Evolutionary conservation across 306 rosid genomes (phyloP).

Genomic region (Canavalia ensiformis): DNA sequence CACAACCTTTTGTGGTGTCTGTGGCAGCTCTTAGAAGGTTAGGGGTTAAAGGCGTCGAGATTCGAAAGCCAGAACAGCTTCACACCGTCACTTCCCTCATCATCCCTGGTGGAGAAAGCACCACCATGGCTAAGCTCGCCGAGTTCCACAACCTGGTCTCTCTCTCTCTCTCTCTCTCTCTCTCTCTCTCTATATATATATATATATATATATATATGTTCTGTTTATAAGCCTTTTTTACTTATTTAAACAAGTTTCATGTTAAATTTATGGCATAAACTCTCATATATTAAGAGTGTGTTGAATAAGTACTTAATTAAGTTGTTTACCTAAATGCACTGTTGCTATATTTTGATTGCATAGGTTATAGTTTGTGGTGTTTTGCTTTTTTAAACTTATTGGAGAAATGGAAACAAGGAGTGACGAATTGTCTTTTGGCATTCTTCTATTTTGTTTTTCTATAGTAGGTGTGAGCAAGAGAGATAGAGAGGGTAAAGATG

Average conservation of each 20-base stretch:
- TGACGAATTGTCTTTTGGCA: not conserved
- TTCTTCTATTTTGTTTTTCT: not conserved
- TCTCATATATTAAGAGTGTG: too few species aligned
- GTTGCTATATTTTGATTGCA: not conserved
- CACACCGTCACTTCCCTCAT: slow-evolving; percentile 72
- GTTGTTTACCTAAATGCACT: too few species aligned
- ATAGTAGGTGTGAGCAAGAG: not conserved
- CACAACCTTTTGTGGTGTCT: not conserved
- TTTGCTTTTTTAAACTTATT: not conserved
- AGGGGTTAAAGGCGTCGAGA: slow-evolving; percentile 87
- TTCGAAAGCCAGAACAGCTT: slow-evolving; percentile 94
- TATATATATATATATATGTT: not conserved
- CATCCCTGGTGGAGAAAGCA: slow-evolving; percentile 98
- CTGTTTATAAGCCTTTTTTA: too few species aligned
- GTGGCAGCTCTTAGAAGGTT: slow-evolving; percentile 81
- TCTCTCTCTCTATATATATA: not conserved
- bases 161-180: not conserved
- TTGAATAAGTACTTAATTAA: too few species aligned
- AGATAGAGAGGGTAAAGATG: too few species aligned
- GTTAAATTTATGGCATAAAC: too few species aligned
- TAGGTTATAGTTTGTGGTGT: not conserved
- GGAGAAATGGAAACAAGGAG: not conserved
- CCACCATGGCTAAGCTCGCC: slow-evolving; percentile 98
- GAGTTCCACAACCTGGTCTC: slow-evolving; percentile 82
- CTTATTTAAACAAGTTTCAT: too few species aligned